Evolutionary conservation across 1,284 basidiomycete genomes (phyloP), one percentile per base, ranked within the genome.

Genomic region (Coniferiporia weirii): DNA sequence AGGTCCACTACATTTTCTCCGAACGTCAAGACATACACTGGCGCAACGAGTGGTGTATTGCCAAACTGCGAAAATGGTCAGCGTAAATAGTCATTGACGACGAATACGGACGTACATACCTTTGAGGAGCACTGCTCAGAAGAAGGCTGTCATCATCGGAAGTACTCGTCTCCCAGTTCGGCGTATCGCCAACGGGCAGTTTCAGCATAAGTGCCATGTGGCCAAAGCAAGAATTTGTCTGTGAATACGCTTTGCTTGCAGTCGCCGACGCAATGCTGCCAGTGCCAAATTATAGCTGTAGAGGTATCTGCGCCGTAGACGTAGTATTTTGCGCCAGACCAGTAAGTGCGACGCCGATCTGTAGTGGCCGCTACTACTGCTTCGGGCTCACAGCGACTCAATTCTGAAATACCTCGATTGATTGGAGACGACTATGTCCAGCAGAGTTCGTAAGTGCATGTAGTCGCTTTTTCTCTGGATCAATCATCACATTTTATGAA

Each of bases 381-480:
- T n/a, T n/a, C n/a, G n/a, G n/a, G n/a, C n/a, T n/a, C n/a, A n/a
- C n/a, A n/a, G n/a, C n/a, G 27, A 27, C 12, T 19, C 10, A 38
- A 22, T 52, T 8, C 38, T 9, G 38, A 40, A 3, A 12, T 9
- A 40, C 38, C 8, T 40, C 38, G 15, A 40, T 4, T 40, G 38
- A 40, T 15, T 40, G 2, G 12, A 40, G 15, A 40, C 38, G 12
- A 40, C 38, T 3, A 90, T 89, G 88, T 86, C 84, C 46, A 86
- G 82, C 63, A 82, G 88, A 69, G 87, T 90, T 70, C 87, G 88
- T 90, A 68, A 79, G 87, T 81, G 19, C 15, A 35, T 15, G n/a
- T 32, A 13, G 50, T 22, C 54, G 4, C 3, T 20, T 54, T 3
- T 38, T 53, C 27, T 20, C 22, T 59, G 53, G 38, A 56, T 57